Evolutionary conservation across 306 rosid genomes (phyloP), one percentile per base, ranked within the genome.

Genomic region (Malus asiatica): DNA sequence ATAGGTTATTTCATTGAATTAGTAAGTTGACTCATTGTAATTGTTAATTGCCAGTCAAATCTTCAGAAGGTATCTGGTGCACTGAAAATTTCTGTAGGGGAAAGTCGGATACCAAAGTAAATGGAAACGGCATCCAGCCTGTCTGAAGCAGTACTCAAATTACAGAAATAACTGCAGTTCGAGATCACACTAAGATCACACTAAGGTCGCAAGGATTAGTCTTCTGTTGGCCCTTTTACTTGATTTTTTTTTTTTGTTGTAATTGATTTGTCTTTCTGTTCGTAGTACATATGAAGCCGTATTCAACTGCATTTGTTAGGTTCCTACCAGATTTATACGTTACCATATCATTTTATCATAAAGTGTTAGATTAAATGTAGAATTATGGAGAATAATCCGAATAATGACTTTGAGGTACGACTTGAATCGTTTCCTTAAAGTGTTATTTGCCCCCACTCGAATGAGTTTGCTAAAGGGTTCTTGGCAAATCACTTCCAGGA

Each of bases 51-150:
- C 42, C 81, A 90, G 97, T 81, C 72, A 59, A 83, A 87, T 81
- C 46, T 90, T 82, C 83, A 82, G 65, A 92, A 86, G 84, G 84
- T 85, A 65, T 85, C 99, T 42, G 89, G 82, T 77, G 91, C 89
- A 63, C 73, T 84, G 71, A 83, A 79, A 81, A 87, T 71, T 66
- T 79, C 87, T 63, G 70, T 75, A 32, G 67, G 73, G 83, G 81
- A 76, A 86, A 88, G 63, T 83, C 65, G 12, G 90, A 82, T 78
- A 61, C 84, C 61, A 78, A 76, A 70, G 81, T 72, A 68, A 87
- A 87, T 55, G 90, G 77, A 64, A 78, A 78, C 27, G 74, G 66
- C 53, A 59, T 85, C 78, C 81, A 75, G 66, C 80, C 88, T 70
- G 59, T 75, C 75, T 80, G 85, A 68, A 79, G 81, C 75, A 69